These are phyloP conservation scores for Naegleria lovaniensis DNA, from an alignment of 208 protist species.

Conservation along the genomic window DNA sequence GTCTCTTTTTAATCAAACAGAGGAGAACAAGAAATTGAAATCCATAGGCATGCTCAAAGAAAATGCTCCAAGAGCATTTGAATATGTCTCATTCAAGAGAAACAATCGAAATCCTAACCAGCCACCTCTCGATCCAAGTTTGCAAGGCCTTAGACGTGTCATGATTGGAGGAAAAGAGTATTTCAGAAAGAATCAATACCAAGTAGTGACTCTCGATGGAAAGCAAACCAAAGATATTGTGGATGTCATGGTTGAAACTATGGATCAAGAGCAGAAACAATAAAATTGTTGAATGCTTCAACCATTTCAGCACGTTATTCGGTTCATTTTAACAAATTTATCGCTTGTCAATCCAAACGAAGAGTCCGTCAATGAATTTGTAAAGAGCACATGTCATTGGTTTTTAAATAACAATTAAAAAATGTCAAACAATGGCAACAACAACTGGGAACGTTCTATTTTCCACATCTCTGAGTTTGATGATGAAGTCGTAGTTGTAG, in stretches of 20 bases:
- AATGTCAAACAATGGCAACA: too few relatives aligned
- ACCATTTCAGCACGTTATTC: too few relatives aligned
- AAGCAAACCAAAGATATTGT: neutral
- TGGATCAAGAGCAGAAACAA: too few relatives aligned
- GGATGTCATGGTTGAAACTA: neutral
- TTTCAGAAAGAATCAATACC: neutral
- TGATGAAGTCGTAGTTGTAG: neutral
- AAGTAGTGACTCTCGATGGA: neutral
- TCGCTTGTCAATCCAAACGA: too few relatives aligned
- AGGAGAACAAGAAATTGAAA: neutral
- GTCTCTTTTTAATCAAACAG: neutral
- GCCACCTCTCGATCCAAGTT: neutral
- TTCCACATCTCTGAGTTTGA: neutral
- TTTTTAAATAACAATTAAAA: too few relatives aligned
- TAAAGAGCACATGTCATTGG: too few relatives aligned
- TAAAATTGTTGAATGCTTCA: too few relatives aligned
- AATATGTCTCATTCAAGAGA: neutral
- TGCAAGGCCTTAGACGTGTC: neutral
- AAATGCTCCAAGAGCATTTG: neutral
- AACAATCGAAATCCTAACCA: neutral
- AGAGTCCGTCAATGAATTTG: too few relatives aligned
- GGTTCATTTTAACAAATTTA: too few relatives aligned
- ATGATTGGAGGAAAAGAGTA: neutral
- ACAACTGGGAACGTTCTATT: too few relatives aligned
- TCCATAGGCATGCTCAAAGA: neutral